Evolutionary conservation across 352 stramenopile species (phyloP).

Genomic region (Phytophthora sp.): DNA sequence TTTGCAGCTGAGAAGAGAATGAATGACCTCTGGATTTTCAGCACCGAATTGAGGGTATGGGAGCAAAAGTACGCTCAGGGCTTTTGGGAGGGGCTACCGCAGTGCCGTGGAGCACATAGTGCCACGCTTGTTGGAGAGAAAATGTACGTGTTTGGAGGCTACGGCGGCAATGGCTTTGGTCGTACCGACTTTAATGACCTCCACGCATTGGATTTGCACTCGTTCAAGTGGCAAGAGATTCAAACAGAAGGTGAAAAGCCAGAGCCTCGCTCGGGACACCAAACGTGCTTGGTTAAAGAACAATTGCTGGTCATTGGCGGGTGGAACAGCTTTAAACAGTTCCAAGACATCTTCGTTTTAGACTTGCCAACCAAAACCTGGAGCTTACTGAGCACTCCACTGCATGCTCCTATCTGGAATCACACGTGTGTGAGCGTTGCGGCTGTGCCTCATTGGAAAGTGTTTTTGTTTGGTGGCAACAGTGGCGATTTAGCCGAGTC

Average conservation of each 20-base stretch:
- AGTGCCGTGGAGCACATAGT: conserved; percentile 92
- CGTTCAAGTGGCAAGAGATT: conserved; percentile 92
- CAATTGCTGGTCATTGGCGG: conserved; percentile 95
- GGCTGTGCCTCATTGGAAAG: conserved; percentile 97
- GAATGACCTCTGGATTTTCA: conserved; percentile 97
- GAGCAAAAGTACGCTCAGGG: conserved; percentile 89
- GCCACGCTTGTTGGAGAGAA: conserved; percentile 88
- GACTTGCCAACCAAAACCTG: conserved; percentile 89
- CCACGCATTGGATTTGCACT: conserved; percentile 90
- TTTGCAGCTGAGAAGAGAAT: conserved; percentile 94
- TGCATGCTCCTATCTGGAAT: conserved; percentile 92
- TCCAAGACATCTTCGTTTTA: conserved; percentile 96
- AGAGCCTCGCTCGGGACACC: conserved; percentile 93
- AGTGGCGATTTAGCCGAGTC: conserved; percentile 92
- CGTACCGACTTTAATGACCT: conserved; percentile 97
- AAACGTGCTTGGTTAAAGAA: conserved; percentile 90
- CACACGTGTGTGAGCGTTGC: conserved; percentile 93
- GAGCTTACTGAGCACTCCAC: conserved; percentile 64
- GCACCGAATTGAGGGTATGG: conserved; percentile 94
- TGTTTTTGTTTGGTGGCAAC: conserved; percentile 98
- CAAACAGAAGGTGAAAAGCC: conserved; percentile 89
- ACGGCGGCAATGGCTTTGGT: conserved; percentile 95
- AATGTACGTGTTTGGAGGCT: conserved; percentile 96
- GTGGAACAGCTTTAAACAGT: conserved; percentile 96
- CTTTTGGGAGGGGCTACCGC: conserved; percentile 90